Percentiles rank a stretch among this genome's conserved stretches.
Evolutionary conservation across 768 basidiomycete species (phyloP).

Genomic region (Rubroboletus pulcherrimus): DNA sequence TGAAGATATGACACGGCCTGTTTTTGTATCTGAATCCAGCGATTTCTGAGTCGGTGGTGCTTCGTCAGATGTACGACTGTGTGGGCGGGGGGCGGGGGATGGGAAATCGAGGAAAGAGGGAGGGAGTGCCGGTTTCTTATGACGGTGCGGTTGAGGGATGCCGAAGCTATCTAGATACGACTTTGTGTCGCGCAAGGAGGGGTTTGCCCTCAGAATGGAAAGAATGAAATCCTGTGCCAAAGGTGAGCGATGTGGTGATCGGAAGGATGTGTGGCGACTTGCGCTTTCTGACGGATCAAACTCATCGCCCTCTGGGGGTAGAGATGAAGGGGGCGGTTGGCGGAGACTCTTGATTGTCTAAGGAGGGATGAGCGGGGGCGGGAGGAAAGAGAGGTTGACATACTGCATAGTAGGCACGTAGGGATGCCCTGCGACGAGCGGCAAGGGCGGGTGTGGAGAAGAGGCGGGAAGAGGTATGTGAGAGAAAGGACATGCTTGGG

Average conservation of each 20-base stretch:
- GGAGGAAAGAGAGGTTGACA: constrained; percentile 13
- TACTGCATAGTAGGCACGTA: constrained; percentile 57
- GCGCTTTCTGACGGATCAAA: constrained; percentile 47
- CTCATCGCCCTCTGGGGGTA: constrained; percentile 23
- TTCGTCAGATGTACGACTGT: neutral
- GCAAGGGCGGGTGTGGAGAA: constrained; percentile 29
- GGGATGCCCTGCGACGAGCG: constrained; percentile 37
- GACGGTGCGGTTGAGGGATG: constrained; percentile 45
- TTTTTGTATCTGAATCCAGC: constrained; percentile 33
- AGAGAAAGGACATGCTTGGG: constrained; percentile 24
- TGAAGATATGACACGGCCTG: constrained; percentile 59
- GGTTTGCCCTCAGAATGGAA: constrained; percentile 89
- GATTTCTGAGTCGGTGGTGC: constrained; percentile 23
- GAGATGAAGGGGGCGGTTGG: constrained; percentile 1
- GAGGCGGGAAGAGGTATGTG: constrained; percentile 16
- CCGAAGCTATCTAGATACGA: constrained; percentile 93
- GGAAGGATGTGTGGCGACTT: constrained; percentile 13
- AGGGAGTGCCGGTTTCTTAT: constrained; percentile 21
- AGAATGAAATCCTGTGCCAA: constrained; percentile 84
- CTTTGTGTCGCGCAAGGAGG: constrained; percentile 85
- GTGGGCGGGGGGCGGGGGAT: constrained; percentile 20
- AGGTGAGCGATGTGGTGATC: constrained; percentile 8
- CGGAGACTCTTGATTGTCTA: constrained; percentile 33
- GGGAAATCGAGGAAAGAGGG: constrained; percentile 24
- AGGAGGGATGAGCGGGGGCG: constrained; percentile 19